These are phyloP conservation scores for Picea abies DNA, from an alignment of 83 land plant species.

Conservation along the genomic window DNA sequence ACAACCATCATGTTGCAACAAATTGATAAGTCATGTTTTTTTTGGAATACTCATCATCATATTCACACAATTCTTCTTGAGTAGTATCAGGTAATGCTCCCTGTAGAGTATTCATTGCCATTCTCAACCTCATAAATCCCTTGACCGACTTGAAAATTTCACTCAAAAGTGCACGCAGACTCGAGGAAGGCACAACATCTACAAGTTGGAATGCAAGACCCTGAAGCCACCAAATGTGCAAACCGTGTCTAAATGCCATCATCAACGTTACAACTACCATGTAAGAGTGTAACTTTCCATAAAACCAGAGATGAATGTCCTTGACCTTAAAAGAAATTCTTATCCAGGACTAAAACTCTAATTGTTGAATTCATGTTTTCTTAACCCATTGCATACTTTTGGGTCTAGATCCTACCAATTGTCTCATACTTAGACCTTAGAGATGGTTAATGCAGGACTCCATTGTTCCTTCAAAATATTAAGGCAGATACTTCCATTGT, in stretches of 20 bases:
- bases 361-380: too few relatives aligned
- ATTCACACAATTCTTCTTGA: constrained; percentile 72
- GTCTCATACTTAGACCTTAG: too few relatives aligned
- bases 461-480: too few relatives aligned
- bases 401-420: too few relatives aligned
- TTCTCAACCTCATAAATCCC: constrained; percentile 75
- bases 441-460: too few relatives aligned
- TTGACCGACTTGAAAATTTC: constrained; percentile 80
- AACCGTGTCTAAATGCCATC: constrained; percentile 83
- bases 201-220: constrained; percentile 93
- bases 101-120: constrained; percentile 74
- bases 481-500: too few relatives aligned
- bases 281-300: background rate
- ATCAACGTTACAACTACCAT: constrained; percentile 81
- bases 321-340: too few relatives aligned
- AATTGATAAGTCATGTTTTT: too few relatives aligned
- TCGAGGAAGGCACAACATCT: constrained; percentile 87
- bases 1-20: too few relatives aligned
- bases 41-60: constrained; percentile 70
- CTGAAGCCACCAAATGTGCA: constrained; percentile 89
- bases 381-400: too few relatives aligned
- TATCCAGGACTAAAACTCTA: too few relatives aligned
- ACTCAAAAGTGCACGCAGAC: constrained; percentile 81
- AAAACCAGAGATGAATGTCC: too few relatives aligned
- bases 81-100: constrained; percentile 94